Conservation (phyloP, 371 early-diverging fungal genomes). For the Globomyces sp. region DNA sequence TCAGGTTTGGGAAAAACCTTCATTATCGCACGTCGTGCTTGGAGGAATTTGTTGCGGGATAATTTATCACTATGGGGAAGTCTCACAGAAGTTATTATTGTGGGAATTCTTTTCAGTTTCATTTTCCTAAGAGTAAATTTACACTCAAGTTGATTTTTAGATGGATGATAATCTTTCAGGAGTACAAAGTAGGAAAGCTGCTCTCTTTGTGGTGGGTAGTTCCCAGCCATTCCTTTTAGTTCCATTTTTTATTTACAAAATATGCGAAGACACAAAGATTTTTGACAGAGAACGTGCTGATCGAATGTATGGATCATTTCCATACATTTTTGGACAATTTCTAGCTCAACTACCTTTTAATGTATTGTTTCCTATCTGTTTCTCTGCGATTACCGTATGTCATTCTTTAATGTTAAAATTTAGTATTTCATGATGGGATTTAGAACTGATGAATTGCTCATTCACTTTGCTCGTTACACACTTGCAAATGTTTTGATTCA, state of each 20-base stretch:
- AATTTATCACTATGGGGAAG: not conserved
- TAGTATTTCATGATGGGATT: slow-evolving; percentile 42
- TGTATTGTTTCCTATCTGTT: slow-evolving; percentile 19
- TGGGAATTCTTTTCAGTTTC: not conserved
- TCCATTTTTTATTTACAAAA: slow-evolving; percentile 41
- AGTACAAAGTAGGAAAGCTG: slow-evolving; percentile 33
- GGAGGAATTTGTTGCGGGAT: not conserved
- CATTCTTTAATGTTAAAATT: not conserved
- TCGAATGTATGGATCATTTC: slow-evolving; percentile 40
- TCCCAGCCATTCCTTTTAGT: slow-evolving; percentile 38
- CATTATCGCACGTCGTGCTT: not conserved
- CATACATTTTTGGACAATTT: slow-evolving; percentile 39
- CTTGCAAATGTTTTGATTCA: slow-evolving; percentile 18
- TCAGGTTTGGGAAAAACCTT: not conserved
- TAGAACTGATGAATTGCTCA: slow-evolving; percentile 32
- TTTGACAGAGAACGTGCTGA: slow-evolving; percentile 47
- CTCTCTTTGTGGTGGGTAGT: slow-evolving; percentile 27
- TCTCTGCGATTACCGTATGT: not conserved
- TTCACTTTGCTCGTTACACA: slow-evolving; percentile 29
- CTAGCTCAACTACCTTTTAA: slow-evolving; percentile 34
- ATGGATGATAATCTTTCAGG: slow-evolving; percentile 26
- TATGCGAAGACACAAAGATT: slow-evolving; percentile 36
- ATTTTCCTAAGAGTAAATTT: not conserved
- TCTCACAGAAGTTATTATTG: not conserved
- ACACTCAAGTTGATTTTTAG: not conserved